phyloP scores from a whole-genome alignment of 2,329 filamentous ascomycete genomes.

The Colletotrichum sp. region DNA sequence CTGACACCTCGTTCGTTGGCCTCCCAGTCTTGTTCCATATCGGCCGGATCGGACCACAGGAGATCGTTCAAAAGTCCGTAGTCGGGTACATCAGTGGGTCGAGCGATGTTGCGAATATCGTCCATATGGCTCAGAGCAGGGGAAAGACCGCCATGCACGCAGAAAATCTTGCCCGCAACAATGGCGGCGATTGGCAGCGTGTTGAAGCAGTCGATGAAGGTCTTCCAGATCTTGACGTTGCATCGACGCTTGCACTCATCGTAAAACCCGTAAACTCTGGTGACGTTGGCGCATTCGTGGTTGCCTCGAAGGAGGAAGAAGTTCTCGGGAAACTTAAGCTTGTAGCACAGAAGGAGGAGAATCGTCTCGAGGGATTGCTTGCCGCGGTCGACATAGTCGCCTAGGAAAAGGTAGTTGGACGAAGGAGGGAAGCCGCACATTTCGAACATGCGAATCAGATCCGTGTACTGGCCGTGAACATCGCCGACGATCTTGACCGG shows the following conservation, averaged over 20 bases:
- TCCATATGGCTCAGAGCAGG: constrained; percentile 96
- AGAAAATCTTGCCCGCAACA: constrained; percentile 96
- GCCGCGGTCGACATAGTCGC: constrained; percentile 95
- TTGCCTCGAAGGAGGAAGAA: constrained; percentile 95
- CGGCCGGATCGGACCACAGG: constrained; percentile 95
- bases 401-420: constrained; percentile 91
- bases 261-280: constrained; percentile 95
- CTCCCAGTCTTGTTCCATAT: constrained; percentile 98
- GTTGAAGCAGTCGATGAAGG: constrained; percentile 96
- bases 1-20: constrained; percentile 96
- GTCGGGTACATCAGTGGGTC: constrained; percentile 96
- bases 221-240: constrained; percentile 98
- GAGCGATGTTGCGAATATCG: constrained; percentile 93
- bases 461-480: constrained; percentile 95
- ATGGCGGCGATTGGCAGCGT: constrained; percentile 95
- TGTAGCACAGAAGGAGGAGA: constrained; percentile 90
- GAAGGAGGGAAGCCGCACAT: constrained; percentile 97
- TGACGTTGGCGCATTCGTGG: constrained; percentile 96
- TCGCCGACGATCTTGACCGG: constrained; percentile 98
- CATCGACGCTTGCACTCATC: constrained; percentile 96
- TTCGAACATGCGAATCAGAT: constrained; percentile 95
- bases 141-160: constrained; percentile 92
- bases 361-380: constrained; percentile 98
- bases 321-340: constrained; percentile 96
- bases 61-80: constrained; percentile 95